Base-by-base conservation (phyloP, 1,139 yeast genomes). In the Eremothecium sinecaudum region DNA sequence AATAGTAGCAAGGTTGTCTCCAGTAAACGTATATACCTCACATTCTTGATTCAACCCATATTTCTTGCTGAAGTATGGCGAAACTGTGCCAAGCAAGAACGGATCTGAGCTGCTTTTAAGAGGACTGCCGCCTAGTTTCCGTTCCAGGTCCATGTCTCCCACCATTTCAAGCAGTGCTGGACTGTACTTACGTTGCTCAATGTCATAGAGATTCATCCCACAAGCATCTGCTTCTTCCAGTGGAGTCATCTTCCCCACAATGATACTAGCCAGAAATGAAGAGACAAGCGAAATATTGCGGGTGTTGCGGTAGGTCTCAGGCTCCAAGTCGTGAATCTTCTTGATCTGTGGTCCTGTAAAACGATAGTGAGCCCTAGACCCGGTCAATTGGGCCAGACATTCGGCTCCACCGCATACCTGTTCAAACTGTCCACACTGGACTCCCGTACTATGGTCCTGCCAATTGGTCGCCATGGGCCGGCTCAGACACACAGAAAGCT, bases 281-380 rank as follows among this genome's bases (percentile, higher is more conserved):
- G 94, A 81, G 2, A 84, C 87, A 34, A 86, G 62, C 0, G 87
- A 72, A 31, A 86, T 80, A 36, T 80, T 62, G 17, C 56, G 53
- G 1, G 94, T 81, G 2, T 66, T 51, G 3, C 56, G 53, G 57
- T 80, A 84, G 12, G 63, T 58, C n/a, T 66, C 64, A 0, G 75
- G 73, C 35, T 67, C 62, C 25, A 71, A 59, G 20, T 69, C 71
- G 2, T 79, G 75, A 34, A 86, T 61, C 50, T 81, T 82, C 45
- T 90, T 64, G 34, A 86, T 83, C 60, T 86, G 96, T 15, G 90
- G 75, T 0, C 95, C 96, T 0, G 95, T 84, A 53, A 86, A 86
- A 41, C 96, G 66, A 51, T 79, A 82, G 57, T 86, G 95, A 2
- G 94, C 94, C 46, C 79, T 71, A 8, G 94, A 81, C 3, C 96